Conservation (phyloP, 176 grass and related monocot genomes). For the Carex parvula region DNA sequence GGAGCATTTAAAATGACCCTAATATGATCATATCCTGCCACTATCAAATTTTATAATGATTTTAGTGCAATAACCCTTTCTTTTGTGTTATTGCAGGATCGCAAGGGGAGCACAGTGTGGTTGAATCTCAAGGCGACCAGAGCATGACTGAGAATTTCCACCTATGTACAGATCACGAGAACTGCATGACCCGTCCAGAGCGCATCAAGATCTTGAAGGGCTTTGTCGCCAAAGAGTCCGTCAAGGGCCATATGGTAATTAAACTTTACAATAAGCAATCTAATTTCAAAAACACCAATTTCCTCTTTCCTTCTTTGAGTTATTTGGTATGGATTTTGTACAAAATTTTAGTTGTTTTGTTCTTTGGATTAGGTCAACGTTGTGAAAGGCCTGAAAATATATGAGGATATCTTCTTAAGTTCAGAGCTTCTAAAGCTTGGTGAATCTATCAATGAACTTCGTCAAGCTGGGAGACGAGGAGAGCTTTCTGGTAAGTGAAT, state of each 20-base stretch:
- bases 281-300: not conserved
- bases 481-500: constrained; percentile 85
- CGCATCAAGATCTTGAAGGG: constrained; percentile 97
- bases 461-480: constrained; percentile 80
- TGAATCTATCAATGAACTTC: constrained; percentile 81
- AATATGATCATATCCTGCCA: not conserved
- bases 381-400: constrained; percentile 93
- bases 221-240: constrained; percentile 89
- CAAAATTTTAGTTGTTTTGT: constrained; percentile 50
- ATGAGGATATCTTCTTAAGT: constrained; percentile 82
- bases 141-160: constrained; percentile 45
- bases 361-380: constrained; percentile 77
- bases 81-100: constrained; percentile 42
- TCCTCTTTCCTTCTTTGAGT: constrained; percentile 31
- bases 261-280: constrained; percentile 41
- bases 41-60: not conserved
- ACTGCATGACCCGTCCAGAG: constrained; percentile 57
- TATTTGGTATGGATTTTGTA: constrained; percentile 66
- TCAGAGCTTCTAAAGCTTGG: constrained; percentile 73
- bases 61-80: not conserved
- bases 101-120: constrained; percentile 59
- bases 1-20: not conserved
- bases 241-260: constrained; percentile 97
- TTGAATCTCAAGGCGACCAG: constrained; percentile 33
- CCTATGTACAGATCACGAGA: constrained; percentile 64